Evolutionary conservation across 1,139 yeast genomes (phyloP), one percentile per base, ranked within the genome.

Genomic region (Petasospora fabianii): DNA sequence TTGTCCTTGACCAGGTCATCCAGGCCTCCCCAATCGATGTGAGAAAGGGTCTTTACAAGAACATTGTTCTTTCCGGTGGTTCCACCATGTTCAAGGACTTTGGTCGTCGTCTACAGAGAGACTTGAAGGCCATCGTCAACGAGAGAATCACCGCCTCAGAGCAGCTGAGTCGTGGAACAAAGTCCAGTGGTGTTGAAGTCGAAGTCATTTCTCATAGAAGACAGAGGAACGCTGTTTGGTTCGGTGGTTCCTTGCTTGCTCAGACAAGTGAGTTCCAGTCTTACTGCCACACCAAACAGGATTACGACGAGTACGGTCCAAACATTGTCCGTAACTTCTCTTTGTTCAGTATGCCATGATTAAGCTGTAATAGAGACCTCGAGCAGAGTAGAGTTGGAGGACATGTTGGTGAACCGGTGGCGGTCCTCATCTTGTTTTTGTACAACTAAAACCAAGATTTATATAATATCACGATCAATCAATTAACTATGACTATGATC

Each of bases 191-290:
- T 59, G 92, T 94, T 35, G 96, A 90, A 43, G 99, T 94, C 41
- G 95, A 86, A 67, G 99, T 94, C 47, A 90, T 94, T 52, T 80
- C 95, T 19, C 99, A 94, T 68, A 88, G 92, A 71, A 85, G 94
- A 66, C 99, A 94, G 69, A 77, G 96, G 61, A 87, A 92, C 58
- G 99, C 99, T 8, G 99, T 94, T 43, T 94, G 98, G 98, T 94
- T 90, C 61, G 99, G 99, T 53, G 99, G 98, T 49, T 85, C 96
- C 16, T 71, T 94, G 54, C 75, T 94, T 60, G 97, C 99, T 2
- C 97, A 90, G 66, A 94, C 99, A 15, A 80, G 96, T 13, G 98
- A 92, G 65, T 92, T 92, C 69, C 87, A 84, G 67, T 81, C 95
- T 61, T 88, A 88, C 66, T 92, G 98, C 62, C 94, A 90, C 70